phyloP scores from a whole-genome alignment of 2,329 filamentous ascomycete species.

The Aspergillus bombycis region DNA sequence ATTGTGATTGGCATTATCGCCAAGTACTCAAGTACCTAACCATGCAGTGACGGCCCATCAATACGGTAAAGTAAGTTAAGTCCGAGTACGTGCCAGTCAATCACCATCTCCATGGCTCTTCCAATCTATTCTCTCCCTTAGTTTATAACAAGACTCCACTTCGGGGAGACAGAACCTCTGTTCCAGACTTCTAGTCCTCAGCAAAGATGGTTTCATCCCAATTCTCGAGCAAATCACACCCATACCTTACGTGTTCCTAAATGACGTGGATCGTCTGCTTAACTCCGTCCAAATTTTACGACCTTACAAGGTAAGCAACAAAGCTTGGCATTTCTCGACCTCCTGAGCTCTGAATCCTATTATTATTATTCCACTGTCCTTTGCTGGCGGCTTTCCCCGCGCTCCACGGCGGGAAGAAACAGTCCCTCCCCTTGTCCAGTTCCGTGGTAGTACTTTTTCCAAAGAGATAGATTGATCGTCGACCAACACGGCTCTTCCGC shows the following conservation, averaged over 20 bases:
- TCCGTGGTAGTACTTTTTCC: background rate
- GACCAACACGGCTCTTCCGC: background rate
- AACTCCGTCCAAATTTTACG: background rate
- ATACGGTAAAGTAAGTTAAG: slow-evolving; percentile 3
- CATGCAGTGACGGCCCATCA: background rate
- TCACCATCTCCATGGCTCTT: background rate
- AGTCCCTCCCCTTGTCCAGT: slow-evolving; percentile 46
- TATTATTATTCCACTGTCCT: background rate
- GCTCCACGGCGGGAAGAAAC: slow-evolving; percentile 14
- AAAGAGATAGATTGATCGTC: background rate
- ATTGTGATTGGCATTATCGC: background rate
- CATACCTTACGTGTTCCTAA: slow-evolving; percentile 1
- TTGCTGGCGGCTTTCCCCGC: slow-evolving; percentile 14
- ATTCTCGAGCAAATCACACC: background rate
- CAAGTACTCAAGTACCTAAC: background rate
- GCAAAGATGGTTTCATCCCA: background rate
- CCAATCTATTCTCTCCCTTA: slow-evolving; percentile 1
- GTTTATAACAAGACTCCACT: background rate
- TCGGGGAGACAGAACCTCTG: background rate
- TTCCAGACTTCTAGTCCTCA: background rate
- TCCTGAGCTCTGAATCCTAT: background rate
- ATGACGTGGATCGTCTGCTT: background rate
- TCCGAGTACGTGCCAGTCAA: background rate
- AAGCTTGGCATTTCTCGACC: slow-evolving; percentile 2
- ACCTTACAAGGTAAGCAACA: slow-evolving; percentile 1